phyloP scores from a whole-genome alignment of 176 grass and related monocot genomes.

The Cenchrus americanus region DNA sequence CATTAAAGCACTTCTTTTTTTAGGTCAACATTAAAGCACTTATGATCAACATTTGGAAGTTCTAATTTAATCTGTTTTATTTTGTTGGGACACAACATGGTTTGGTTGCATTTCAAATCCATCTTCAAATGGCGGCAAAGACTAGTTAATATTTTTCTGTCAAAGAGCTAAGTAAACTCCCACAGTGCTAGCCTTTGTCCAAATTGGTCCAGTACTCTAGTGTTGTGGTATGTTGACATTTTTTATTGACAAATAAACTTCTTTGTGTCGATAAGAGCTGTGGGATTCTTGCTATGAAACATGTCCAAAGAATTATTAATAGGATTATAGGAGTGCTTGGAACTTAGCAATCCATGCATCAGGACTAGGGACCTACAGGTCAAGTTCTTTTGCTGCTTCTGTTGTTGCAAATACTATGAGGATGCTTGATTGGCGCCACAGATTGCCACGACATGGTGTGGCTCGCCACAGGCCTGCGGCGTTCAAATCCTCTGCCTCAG shows the following conservation, averaged over 20 bases:
- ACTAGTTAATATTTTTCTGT: conserved; percentile 8
- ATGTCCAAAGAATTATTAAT: not conserved
- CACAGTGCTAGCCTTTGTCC: not conserved
- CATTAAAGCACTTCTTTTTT: not conserved
- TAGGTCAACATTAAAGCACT: not conserved
- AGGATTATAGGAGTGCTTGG: not conserved
- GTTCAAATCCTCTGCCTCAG: too few relatives aligned
- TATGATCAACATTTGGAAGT: not conserved
- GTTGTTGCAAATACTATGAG: not conserved
- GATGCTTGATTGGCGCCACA: too few relatives aligned
- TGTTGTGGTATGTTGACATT: conserved; percentile 22
- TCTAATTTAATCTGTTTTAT: conserved; percentile 31
- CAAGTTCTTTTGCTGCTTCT: not conserved
- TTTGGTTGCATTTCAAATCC: conserved; percentile 25
- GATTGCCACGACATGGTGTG: too few relatives aligned
- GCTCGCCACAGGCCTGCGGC: too few relatives aligned
- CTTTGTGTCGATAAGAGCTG: not conserved
- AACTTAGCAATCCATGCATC: not conserved
- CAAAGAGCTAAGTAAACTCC: conserved; percentile 4
- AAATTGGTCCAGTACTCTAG: not conserved
- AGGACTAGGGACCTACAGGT: not conserved
- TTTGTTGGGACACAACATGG: not conserved
- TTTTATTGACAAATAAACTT: conserved; percentile 13
- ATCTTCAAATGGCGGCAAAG: not conserved
- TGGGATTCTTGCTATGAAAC: not conserved